Evolutionary conservation across 1,284 basidiomycete species (phyloP), one percentile per base, ranked within the genome.

Genomic region (Rhizoctonia solani): DNA sequence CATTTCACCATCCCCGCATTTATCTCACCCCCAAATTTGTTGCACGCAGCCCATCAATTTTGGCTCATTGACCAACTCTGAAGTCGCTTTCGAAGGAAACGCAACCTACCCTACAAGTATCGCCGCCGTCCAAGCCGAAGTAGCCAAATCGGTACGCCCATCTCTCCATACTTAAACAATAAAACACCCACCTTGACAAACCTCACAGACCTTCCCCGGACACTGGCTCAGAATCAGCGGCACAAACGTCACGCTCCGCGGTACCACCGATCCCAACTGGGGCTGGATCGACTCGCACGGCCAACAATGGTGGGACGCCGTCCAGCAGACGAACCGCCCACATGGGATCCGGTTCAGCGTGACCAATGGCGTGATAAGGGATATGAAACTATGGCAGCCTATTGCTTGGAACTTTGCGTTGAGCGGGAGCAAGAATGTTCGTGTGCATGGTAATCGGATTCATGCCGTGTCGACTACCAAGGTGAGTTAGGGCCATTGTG

Each of bases 321-420:
- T 77, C 19, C 78, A 85, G 68, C 83, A 85, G 70, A 78, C 63
- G n/a, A 67, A 53, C 37, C 47, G 59, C 4, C 59, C 59, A 21
- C 59, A 65, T 25, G 53, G 53, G 1, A 42, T 49, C 54, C 42
- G 19, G 52, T 65, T 55, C 46, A 21, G n/a, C 34, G 82, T 86
- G 41, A 80, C 75, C 2, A 79, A 80, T 50, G 85, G 85, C 21
- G 79, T 82, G 3, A 85, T 87, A 55, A 74, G 77, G 27, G 79
- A 86, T 72, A 81, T 86, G 78, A 87, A 87, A 69, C 61, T 87
- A 0, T 84, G 81, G 82, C 84, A 86, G 83, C 84, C 85, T 4
- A 77, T 86, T 21, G 85, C 77, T 4, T 86, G 84, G 83, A 84
- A 81, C 72, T 85, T 86, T 70, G 77, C 80, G 0, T 82, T 83